Evolutionary conservation across 208 protist species (phyloP).

Genomic region (Acanthamoeba triangularis): DNA sequence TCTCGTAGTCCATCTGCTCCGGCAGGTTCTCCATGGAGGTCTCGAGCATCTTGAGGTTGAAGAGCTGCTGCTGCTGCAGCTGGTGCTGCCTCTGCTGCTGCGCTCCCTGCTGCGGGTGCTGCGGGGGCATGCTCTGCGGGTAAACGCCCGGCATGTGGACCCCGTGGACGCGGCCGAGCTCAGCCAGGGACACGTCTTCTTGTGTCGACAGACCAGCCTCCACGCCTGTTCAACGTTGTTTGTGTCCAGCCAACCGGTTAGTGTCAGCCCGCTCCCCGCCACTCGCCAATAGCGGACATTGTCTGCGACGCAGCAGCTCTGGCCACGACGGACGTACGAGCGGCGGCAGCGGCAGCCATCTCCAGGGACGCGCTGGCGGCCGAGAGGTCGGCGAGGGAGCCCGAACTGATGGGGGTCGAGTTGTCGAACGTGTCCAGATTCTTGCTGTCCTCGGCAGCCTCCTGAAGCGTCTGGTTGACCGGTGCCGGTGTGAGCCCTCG

Average conservation of each 20-base stretch:
- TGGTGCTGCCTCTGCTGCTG: constrained; percentile 68
- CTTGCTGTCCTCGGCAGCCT: constrained; percentile 63
- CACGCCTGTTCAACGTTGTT: neutral
- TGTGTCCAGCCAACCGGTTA: neutral
- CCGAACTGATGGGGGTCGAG: neutral
- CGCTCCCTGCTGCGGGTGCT: constrained; percentile 18
- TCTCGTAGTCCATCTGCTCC: constrained; percentile 9
- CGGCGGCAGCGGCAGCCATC: constrained; percentile 6
- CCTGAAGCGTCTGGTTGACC: neutral
- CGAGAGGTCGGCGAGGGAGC: constrained; percentile 47
- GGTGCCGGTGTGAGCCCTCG: too few species aligned
- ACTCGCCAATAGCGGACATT: too few species aligned
- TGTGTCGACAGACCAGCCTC: constrained; percentile 15
- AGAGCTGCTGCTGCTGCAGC: constrained; percentile 53
- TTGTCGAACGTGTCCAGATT: constrained; percentile 60
- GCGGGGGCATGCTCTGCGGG: neutral
- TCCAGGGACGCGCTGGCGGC: constrained; percentile 50
- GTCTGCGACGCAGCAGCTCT: too few species aligned
- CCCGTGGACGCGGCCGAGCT: neutral
- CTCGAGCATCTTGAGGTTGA: constrained; percentile 74
- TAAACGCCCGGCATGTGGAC: neutral
- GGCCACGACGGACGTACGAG: neutral
- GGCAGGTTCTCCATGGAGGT: constrained; percentile 61
- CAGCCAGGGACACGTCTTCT: neutral
- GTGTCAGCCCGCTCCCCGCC: neutral